A percentile compares a stretch with the other conserved stretches of the same genome.
These are phyloP conservation scores for Daldinia sp. DNA, from an alignment of 2,329 filamentous ascomycete species.

Conservation along the genomic window DNA sequence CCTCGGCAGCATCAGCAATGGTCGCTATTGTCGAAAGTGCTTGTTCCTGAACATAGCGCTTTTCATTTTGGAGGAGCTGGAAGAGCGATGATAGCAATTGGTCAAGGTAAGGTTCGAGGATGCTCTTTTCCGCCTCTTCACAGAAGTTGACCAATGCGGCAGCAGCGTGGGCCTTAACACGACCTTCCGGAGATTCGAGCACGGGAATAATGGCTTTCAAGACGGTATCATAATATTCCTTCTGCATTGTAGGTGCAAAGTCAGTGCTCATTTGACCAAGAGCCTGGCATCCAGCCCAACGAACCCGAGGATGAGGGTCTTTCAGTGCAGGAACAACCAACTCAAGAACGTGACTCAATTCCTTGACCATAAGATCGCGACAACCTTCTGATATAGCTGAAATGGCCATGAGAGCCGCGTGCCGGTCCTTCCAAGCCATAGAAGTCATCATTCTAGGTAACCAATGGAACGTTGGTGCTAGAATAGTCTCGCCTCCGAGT, in stretches of 20 bases:
- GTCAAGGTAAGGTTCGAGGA: conserved; percentile 92
- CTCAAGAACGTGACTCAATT: conserved; percentile 91
- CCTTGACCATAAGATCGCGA: conserved; percentile 92
- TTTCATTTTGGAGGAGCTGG: conserved; percentile 86
- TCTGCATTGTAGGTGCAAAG: conserved; percentile 97
- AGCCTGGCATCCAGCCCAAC: conserved; percentile 97
- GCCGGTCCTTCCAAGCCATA: conserved; percentile 90
- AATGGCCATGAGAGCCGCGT: conserved; percentile 97
- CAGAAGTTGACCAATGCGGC: conserved; percentile 99
- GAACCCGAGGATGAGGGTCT: conserved; percentile 90
- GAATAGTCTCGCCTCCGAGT: conserved; percentile 89
- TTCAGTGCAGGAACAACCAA: conserved; percentile 91
- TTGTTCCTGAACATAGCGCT: conserved; percentile 97
- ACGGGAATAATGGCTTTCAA: conserved; percentile 93
- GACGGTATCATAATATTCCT: conserved; percentile 88
- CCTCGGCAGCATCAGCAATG: conserved; percentile 97
- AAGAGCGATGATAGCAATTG: conserved; percentile 85
- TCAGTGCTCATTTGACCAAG: conserved; percentile 99
- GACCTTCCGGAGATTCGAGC: conserved; percentile 85
- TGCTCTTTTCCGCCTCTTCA: conserved; percentile 93
- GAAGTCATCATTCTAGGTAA: conserved; percentile 98
- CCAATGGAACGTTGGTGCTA: conserved; percentile 96
- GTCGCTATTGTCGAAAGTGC: conserved; percentile 97
- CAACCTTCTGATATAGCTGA: conserved; percentile 98
- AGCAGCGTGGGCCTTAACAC: conserved; percentile 95